A percentile compares a stretch with the other conserved stretches of the same genome.
Conservation (phyloP, 768 basidiomycete genomes). For the Suillus decipiens region DNA sequence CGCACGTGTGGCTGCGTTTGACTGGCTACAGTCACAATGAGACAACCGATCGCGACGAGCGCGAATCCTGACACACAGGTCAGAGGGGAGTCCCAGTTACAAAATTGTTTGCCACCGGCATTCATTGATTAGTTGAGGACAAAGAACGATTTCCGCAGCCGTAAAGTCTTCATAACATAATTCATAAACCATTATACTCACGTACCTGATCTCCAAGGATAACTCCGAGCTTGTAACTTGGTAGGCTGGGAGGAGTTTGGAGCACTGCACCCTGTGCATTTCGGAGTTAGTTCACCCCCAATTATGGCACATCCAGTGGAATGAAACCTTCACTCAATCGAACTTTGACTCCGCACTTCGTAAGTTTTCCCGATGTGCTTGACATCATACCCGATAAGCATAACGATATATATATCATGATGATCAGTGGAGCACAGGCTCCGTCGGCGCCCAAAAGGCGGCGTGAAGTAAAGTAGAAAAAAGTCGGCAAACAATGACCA, state of each 20-base stretch:
- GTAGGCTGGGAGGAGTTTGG: background rate
- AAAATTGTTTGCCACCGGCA: constrained; percentile 1
- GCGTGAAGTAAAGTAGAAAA: constrained; percentile 1
- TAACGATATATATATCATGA: constrained; percentile 12
- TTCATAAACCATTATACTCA: background rate
- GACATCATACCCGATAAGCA: background rate
- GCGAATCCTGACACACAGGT: constrained; percentile 24
- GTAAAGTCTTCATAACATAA: constrained; percentile 3
- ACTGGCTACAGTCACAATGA: constrained; percentile 32
- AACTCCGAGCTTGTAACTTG: constrained; percentile 2
- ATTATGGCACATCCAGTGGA: constrained; percentile 31
- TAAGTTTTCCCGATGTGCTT: constrained; percentile 4
- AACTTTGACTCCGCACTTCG: constrained; percentile 9
- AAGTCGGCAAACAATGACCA: constrained; percentile 3
- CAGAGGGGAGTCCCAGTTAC: constrained; percentile 19
- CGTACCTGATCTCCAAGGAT: constrained; percentile 10
- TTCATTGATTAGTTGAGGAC: constrained; percentile 8
- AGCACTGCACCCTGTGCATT: background rate
- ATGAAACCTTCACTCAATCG: constrained; percentile 14
- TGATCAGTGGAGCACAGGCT: constrained; percentile 10
- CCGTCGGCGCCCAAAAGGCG: constrained; percentile 16
- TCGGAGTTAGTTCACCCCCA: constrained; percentile 17
- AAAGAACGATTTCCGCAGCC: constrained; percentile 10
- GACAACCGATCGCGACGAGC: constrained; percentile 36
- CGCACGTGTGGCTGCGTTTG: constrained; percentile 32